A percentile compares a stretch with the other conserved stretches of the same genome.
phyloP scores from a whole-genome alignment of 2,329 filamentous ascomycete species.

The Monosporascus sp. region DNA sequence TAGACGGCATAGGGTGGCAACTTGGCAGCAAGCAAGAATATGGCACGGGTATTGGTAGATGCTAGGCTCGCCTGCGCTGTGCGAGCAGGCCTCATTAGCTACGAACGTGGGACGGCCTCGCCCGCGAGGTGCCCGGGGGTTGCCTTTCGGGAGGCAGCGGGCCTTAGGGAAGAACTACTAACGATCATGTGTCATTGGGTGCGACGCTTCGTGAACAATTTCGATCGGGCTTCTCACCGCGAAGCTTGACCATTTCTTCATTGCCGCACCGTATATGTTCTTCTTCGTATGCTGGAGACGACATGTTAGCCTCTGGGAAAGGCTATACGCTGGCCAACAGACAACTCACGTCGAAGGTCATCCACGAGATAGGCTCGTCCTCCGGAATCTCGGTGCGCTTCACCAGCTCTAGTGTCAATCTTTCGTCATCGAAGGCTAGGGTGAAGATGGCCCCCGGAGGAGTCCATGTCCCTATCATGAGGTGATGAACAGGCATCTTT shows the following conservation, averaged over 20 bases:
- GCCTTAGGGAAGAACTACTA: constrained; percentile 26
- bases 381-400: constrained; percentile 77
- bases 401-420: constrained; percentile 66
- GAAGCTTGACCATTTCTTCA: constrained; percentile 91
- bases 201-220: constrained; percentile 69
- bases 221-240: constrained; percentile 69
- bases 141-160: constrained; percentile 2
- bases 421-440: constrained; percentile 80
- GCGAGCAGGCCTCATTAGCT: not conserved
- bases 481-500: constrained; percentile 71
- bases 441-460: constrained; percentile 87
- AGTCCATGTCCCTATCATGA: constrained; percentile 92
- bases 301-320: constrained; percentile 12
- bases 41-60: constrained; percentile 79
- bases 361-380: constrained; percentile 89
- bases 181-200: constrained; percentile 74
- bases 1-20: constrained; percentile 79
- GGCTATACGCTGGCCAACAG: not conserved
- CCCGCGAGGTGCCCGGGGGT: too few relatives aligned
- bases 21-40: constrained; percentile 78
- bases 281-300: constrained; percentile 65
- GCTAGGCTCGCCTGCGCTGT: constrained; percentile 62
- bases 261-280: constrained; percentile 82
- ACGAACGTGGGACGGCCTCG: too few relatives aligned
- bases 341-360: constrained; percentile 78